A percentile compares a stretch with the other conserved stretches of the same genome.
Conservation (phyloP, 2,329 filamentous ascomycete species). For the Aspergillaceae sp. region DNA sequence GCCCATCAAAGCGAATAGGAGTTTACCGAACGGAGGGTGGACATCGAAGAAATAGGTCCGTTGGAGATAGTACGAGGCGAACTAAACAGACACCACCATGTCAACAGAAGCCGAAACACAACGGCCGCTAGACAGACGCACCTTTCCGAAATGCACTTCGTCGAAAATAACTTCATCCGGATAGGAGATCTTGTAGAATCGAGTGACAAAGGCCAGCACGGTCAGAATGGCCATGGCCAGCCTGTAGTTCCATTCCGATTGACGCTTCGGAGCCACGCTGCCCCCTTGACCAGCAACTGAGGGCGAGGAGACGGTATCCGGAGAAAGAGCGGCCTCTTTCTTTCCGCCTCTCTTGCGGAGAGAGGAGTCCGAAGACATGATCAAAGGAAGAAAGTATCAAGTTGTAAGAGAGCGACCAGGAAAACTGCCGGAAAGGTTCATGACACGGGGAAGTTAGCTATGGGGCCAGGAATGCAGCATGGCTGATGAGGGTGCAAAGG, state of each 20-base stretch:
- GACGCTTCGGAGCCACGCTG: constrained; percentile 13
- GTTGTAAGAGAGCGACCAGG: constrained; percentile 18
- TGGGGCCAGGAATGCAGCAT: not conserved
- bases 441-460: not conserved
- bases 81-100: constrained; percentile 21
- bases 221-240: constrained; percentile 70
- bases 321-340: constrained; percentile 22
- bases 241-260: constrained; percentile 75
- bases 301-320: constrained; percentile 13
- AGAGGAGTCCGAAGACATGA: constrained; percentile 30
- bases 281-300: constrained; percentile 5
- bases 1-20: constrained; percentile 91
- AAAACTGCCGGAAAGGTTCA: not conserved
- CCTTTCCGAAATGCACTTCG: constrained; percentile 99
- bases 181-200: constrained; percentile 94
- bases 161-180: constrained; percentile 97
- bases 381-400: constrained; percentile 14
- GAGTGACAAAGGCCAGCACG: constrained; percentile 72
- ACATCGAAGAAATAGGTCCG: constrained; percentile 99
- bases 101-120: constrained; percentile 9
- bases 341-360: constrained; percentile 37
- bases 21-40: constrained; percentile 94
- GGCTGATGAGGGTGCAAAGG: not conserved
- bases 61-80: constrained; percentile 70
- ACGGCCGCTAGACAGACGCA: constrained; percentile 36